Evolutionary conservation across 2,329 filamentous ascomycete species (phyloP).

Genomic region (Colletotrichum eleusines): DNA sequence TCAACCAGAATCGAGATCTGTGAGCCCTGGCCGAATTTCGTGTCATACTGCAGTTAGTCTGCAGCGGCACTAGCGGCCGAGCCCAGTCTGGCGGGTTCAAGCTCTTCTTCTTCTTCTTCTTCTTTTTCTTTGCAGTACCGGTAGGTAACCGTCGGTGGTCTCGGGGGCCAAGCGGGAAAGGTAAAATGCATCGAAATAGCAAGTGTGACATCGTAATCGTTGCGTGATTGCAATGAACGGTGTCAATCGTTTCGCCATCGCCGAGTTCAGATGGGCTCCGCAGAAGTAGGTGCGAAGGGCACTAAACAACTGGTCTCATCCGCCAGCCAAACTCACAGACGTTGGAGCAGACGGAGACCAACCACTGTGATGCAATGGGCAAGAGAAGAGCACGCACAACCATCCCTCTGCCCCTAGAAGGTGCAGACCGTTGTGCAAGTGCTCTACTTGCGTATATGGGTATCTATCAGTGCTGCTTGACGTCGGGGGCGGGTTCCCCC

Average conservation of each 20-base stretch:
- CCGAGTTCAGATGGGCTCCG: slow-evolving; percentile 10
- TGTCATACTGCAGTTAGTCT: not conserved
- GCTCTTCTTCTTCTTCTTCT: no score
- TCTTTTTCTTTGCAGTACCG: no score
- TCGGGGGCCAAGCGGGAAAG: not conserved
- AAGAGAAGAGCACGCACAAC: no score
- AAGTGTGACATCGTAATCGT: not conserved
- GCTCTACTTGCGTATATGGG: not conserved
- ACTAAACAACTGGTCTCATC: not conserved
- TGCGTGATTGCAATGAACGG: not conserved
- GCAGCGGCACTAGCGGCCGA: slow-evolving; percentile 14
- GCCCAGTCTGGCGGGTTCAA: slow-evolving; percentile 32
- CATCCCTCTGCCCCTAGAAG: not conserved
- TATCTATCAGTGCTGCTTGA: not conserved
- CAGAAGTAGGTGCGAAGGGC: slow-evolving; percentile 4
- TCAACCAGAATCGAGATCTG: slow-evolving; percentile 26
- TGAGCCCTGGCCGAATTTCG: not conserved
- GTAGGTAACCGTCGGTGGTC: slow-evolving; percentile 3
- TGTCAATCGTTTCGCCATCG: not conserved
- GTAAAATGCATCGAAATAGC: not conserved
- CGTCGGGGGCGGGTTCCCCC: slow-evolving; percentile 7
- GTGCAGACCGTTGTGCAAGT: not conserved
- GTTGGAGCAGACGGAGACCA: not conserved
- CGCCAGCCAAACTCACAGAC: not conserved
- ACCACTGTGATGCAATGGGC: not conserved